Base-by-base conservation (phyloP, 2,329 filamentous ascomycete genomes). In the Pestalotiopsis sp. region DNA sequence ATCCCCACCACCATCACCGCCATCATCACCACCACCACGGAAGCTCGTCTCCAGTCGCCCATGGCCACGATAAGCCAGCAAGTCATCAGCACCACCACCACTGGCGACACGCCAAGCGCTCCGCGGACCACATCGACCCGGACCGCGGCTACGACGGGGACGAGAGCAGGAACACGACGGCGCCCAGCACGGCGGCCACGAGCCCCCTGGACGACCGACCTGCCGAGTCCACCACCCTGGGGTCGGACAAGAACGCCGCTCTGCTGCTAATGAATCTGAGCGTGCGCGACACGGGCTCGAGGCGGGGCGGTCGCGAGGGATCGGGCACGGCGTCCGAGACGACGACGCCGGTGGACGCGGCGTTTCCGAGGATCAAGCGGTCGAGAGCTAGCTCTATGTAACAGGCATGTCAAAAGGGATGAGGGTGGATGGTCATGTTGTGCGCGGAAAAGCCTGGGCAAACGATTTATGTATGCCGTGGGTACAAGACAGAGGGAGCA, bases 261-360 rank as follows among this genome's bases (percentile, higher is more conserved):
- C 76, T 83, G 69, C 74, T 85, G 5, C 74, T 86, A 49, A 81
- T 86, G 83, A 83, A 84, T 65, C 78, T 86, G 31, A 83, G 82
- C 68, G 78, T 84, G 23, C 75, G 78, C 64, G 82, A 83, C 70
- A 67, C 73, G 23, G 64, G 49, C 23, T 56, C 66, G 25, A 49
- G 12, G 61, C 64, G 41, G 23, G 23, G 23, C 52, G 66, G 61
- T 20, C 59, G 59, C 59, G 20, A 68, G n/a, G 66, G 52, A 39
- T 20, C 57, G 59, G 69, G 68, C 67, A 52, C 69, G 45, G 66
- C 67, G 4, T 72, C 74, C 36, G 74, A 70, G 38, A 70, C 66
- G 63, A 70, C 59, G 17, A 73, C 75, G 60, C 73, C 77, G 36
- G 69, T 73, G 41, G 70, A 77, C 61, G 70, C 66, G 36, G 31